A percentile compares a stretch with the other conserved stretches of the same genome.
Evolutionary conservation across 257 asterid genomes (phyloP).

Genomic region (Solanum verrucosum): DNA sequence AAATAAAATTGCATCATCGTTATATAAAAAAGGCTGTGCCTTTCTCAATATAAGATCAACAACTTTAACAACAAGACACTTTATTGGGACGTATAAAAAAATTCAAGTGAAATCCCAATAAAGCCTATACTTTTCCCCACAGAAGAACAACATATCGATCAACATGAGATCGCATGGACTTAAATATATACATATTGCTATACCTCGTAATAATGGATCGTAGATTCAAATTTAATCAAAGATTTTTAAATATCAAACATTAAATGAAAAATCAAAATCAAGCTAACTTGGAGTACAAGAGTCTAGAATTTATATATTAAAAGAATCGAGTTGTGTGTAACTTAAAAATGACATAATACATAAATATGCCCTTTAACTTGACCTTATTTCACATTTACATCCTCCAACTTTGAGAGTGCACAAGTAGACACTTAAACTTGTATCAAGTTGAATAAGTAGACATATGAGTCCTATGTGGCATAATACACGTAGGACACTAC

Average conservation of each 20-base stretch:
- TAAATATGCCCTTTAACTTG: no score
- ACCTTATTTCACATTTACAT: no score
- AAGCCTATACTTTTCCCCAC: not conserved
- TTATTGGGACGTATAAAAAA: conserved; percentile 8
- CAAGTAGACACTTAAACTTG: no score
- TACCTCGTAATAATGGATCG: no score
- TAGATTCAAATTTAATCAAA: no score
- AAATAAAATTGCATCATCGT: not conserved
- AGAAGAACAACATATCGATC: not conserved
- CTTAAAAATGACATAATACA: not conserved
- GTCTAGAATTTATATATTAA: not conserved
- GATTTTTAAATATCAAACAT: not conserved
- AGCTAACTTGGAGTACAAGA: not conserved
- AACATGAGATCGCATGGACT: not conserved
- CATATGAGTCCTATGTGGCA: no score
- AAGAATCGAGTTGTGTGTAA: not conserved
- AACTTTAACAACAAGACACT: not conserved
- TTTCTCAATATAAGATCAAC: not conserved
- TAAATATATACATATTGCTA: not conserved
- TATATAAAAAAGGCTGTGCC: not conserved
- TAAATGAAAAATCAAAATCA: not conserved
- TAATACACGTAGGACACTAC: no score
- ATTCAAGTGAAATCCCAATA: not conserved
- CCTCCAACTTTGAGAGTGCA: no score
- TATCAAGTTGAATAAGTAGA: no score